A percentile compares a stretch with the other conserved stretches of the same genome.
phyloP scores from a whole-genome alignment of 2,329 filamentous ascomycete species.

The Cercospora canescens region DNA sequence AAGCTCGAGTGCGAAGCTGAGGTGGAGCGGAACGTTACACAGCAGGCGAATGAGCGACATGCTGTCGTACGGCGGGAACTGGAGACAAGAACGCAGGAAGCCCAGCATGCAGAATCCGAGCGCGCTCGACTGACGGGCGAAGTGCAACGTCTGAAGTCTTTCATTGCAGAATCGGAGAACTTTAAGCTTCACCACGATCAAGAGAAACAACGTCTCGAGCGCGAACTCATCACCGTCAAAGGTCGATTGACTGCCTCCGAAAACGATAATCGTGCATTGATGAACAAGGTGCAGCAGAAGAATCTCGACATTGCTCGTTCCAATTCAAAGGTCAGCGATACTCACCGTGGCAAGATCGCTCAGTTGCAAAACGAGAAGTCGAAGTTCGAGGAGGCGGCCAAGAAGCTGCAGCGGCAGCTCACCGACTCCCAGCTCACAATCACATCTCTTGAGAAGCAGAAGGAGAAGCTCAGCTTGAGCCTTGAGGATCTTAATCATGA shows the following conservation, averaged over 20 bases:
- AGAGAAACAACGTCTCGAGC: constrained; percentile 87
- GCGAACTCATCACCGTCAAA: constrained; percentile 87
- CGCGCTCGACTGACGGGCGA: constrained; percentile 73
- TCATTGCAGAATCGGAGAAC: constrained; percentile 84
- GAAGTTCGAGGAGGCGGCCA: constrained; percentile 79
- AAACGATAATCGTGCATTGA: constrained; percentile 90
- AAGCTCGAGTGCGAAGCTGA: constrained; percentile 78
- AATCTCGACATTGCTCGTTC: constrained; percentile 93
- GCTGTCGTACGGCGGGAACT: constrained; percentile 75
- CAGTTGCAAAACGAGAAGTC: constrained; percentile 80
- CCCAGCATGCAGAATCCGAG: constrained; percentile 78
- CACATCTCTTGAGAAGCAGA: constrained; percentile 85
- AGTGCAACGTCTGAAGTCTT: constrained; percentile 81
- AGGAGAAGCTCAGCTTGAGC: constrained; percentile 85
- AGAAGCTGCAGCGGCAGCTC: constrained; percentile 77
- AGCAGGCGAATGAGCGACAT: constrained; percentile 77
- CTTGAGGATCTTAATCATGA: constrained; percentile 93
- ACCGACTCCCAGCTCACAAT: constrained; percentile 82
- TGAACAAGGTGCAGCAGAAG: constrained; percentile 97
- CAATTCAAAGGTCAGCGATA: constrained; percentile 80
- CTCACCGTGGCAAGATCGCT: constrained; percentile 72
- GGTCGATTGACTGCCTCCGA: constrained; percentile 88
- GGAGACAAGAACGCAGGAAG: constrained; percentile 72
- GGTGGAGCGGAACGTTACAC: constrained; percentile 76
- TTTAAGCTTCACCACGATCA: constrained; percentile 91